Evolutionary conservation across 768 basidiomycete species (phyloP).

Genomic region (Favolaschia claudopus): DNA sequence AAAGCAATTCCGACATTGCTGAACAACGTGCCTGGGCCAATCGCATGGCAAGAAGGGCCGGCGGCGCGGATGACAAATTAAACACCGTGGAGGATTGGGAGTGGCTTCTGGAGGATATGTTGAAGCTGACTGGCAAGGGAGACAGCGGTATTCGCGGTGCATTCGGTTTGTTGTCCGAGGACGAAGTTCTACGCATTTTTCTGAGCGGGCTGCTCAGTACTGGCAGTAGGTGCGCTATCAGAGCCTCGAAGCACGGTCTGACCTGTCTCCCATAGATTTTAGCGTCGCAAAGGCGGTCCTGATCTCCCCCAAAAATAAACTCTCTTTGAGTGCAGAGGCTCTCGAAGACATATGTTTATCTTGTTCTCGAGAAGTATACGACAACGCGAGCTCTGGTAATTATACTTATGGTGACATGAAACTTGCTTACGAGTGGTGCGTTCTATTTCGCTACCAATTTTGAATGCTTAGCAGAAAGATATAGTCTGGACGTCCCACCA

Average conservation of each 20-base stretch:
- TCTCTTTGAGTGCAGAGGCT: slow-evolving; percentile 55
- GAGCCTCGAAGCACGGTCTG: slow-evolving; percentile 7
- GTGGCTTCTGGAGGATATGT: slow-evolving; percentile 89
- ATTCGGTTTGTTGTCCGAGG: slow-evolving; percentile 74
- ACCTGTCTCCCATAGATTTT: slow-evolving; percentile 56
- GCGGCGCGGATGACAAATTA: slow-evolving; percentile 59
- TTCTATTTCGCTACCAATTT: slow-evolving; percentile 5
- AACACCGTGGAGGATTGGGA: slow-evolving; percentile 82
- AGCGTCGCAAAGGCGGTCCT: slow-evolving; percentile 72
- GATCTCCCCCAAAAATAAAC: slow-evolving; percentile 50
- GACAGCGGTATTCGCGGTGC: slow-evolving; percentile 75
- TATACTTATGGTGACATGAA: slow-evolving; percentile 96
- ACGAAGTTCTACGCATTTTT: slow-evolving; percentile 84
- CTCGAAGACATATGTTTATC: slow-evolving; percentile 84
- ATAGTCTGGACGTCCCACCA: slow-evolving; percentile 78
- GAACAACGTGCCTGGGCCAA: slow-evolving; percentile 90
- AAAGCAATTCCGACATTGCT: slow-evolving; percentile 65
- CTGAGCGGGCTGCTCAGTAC: slow-evolving; percentile 86
- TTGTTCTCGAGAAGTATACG: slow-evolving; percentile 90
- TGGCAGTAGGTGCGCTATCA: slow-evolving; percentile 71
- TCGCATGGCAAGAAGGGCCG: slow-evolving; percentile 79
- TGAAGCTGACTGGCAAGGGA: slow-evolving; percentile 72
- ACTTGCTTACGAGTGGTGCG: slow-evolving; percentile 93
- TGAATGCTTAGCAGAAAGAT: slow-evolving; percentile 5
- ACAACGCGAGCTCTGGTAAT: slow-evolving; percentile 92